Evolutionary conservation across 1,139 yeast genomes (phyloP).

Genomic region (Debaryomyces subglobosus): DNA sequence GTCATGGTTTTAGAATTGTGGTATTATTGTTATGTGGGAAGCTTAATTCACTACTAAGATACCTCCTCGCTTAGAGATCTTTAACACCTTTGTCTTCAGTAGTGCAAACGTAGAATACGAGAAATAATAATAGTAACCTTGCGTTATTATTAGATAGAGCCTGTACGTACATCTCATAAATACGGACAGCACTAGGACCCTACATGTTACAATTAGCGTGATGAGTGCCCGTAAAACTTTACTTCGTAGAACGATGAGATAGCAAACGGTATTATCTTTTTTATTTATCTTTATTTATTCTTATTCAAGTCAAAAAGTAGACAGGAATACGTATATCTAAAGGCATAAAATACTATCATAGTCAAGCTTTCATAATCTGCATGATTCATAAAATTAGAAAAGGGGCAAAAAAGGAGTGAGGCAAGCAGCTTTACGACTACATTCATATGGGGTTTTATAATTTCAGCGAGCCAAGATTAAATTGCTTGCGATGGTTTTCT

Average conservation of each 20-base stretch:
- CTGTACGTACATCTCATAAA: background rate
- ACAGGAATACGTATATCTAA: background rate
- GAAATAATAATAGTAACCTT: background rate
- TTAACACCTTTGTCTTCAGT: background rate
- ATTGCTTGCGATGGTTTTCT: background rate
- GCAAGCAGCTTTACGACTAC: background rate
- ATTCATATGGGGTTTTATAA: background rate
- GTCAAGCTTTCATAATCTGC: background rate
- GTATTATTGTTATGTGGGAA: background rate
- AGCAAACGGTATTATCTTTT: background rate
- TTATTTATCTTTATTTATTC: background rate
- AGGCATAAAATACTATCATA: background rate
- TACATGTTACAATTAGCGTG: background rate
- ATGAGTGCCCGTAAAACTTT: background rate
- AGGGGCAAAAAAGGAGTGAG: background rate
- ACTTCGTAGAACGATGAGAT: background rate
- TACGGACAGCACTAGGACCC: background rate
- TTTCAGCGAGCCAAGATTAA: background rate
- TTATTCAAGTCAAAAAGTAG: background rate
- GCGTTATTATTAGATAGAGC: background rate
- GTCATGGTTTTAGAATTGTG: constrained; percentile 1
- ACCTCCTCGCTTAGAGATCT: background rate
- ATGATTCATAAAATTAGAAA: background rate
- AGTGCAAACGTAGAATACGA: background rate
- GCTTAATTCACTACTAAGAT: background rate